These are phyloP conservation scores for Ceratobasidium sp. DNA, from an alignment of 1,284 basidiomycete genomes.

Conservation along the genomic window DNA sequence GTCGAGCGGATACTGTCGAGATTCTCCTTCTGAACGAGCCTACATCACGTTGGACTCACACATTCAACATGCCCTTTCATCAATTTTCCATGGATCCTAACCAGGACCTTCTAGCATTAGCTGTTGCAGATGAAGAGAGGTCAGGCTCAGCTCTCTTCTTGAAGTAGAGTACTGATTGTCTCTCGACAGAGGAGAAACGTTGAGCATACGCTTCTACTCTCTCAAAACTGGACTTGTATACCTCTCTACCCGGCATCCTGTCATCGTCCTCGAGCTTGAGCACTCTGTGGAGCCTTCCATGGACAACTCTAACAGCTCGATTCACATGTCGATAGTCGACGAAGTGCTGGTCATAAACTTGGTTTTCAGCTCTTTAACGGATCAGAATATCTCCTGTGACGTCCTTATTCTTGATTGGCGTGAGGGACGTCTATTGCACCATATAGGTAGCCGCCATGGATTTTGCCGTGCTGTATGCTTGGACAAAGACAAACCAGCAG, in stretches of 20 bases:
- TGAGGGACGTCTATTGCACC: not conserved
- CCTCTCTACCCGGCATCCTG: not conserved
- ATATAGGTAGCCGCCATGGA: not conserved
- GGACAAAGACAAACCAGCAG: not conserved
- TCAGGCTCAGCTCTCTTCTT: not conserved
- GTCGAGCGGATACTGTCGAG: conserved; percentile 9
- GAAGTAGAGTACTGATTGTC: not conserved
- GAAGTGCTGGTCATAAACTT: conserved; percentile 13
- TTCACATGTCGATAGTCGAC: not conserved
- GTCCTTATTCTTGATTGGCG: not conserved
- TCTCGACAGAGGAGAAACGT: not conserved
- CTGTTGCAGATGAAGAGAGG: not conserved
- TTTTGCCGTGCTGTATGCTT: not conserved
- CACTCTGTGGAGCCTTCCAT: not conserved
- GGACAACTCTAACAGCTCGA: not conserved
- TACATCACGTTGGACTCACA: not conserved
- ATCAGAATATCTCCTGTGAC: too few species aligned
- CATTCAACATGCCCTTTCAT: not conserved
- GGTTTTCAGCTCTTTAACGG: not conserved
- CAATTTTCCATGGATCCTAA: conserved; percentile 6
- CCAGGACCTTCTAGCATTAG: conserved; percentile 12
- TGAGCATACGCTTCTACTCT: not conserved
- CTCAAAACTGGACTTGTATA: conserved; percentile 17
- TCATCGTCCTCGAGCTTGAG: not conserved
- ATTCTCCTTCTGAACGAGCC: conserved; percentile 2